Base-by-base conservation (phyloP, 1,139 yeast species). In the Sugiyamaella sp. region DNA sequence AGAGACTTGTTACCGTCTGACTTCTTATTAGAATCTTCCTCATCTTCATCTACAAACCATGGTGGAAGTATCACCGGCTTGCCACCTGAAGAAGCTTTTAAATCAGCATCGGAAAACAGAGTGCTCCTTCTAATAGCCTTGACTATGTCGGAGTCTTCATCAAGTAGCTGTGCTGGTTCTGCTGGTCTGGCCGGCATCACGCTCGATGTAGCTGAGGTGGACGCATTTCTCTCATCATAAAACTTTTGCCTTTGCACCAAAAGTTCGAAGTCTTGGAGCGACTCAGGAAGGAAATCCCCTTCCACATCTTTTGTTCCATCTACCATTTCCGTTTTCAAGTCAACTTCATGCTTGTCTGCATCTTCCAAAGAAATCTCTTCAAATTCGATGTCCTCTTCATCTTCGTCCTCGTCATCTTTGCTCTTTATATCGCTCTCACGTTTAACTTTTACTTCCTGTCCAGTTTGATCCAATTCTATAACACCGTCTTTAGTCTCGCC, bases 311-410 rank as follows among this genome's bases (percentile, higher is more conserved):
- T 22, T 3, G 49, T 12, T n/a, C 6, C 42, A 21, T 3, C 51
- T 22, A 41, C 16, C 17, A 8, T 22, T 5, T 20, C 16, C 17
- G 12, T 22, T 5, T 20, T 16, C 16, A 21, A 17, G 4, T 37
- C 37, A 2, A 19, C 24, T 2, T 19, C 29, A n/a, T 50, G 39
- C 6, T 17, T 35, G 16, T 24, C 14, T 17, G 12, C 29, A 14
- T 35, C 49, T 29, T 60, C 61, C 4, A 72, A 43, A 2, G 69
- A 68, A 2, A 85, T 84, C 56, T 84, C 89, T 59, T 85, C 89
- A 80, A 86, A 84, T 33, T 81, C 87, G 16, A 73, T 70, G 48
- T 78, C 82, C 22, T 74, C 71, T 8, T 58, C 51, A 16, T 47
- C 45, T 5, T 40, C 40, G 27, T 20, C 24, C 20, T 22, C 29